phyloP scores from a whole-genome alignment of 768 basidiomycete genomes.

The Pleurotus djamor region DNA sequence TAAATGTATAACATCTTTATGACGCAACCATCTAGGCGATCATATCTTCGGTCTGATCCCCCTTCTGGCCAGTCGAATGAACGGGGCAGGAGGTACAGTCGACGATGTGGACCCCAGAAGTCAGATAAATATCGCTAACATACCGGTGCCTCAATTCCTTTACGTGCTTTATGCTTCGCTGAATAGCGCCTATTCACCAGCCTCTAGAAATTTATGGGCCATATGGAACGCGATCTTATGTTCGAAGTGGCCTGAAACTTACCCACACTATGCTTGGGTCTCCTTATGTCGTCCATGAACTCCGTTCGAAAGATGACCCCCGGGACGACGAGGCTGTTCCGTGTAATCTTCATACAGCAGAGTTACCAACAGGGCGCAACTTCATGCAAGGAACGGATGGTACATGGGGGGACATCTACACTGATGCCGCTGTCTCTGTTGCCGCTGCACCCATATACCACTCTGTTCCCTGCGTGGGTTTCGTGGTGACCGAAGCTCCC shows the following conservation, averaged over 20 bases:
- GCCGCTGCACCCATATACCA: slow-evolving; percentile 79
- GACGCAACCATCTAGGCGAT: slow-evolving; percentile 50
- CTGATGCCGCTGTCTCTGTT: slow-evolving; percentile 53
- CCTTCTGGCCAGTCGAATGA: slow-evolving; percentile 64
- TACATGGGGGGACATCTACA: slow-evolving; percentile 66
- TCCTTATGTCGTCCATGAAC: slow-evolving; percentile 82
- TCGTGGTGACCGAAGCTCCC: slow-evolving; percentile 66
- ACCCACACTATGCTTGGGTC: slow-evolving; percentile 66
- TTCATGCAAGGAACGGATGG: slow-evolving; percentile 54
- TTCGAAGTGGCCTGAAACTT: slow-evolving; percentile 65
- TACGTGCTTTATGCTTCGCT: neutral
- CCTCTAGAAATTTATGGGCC: slow-evolving; percentile 86
- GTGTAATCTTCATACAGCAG: slow-evolving; percentile 47
- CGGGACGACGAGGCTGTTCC: slow-evolving; percentile 43
- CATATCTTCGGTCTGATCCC: slow-evolving; percentile 79
- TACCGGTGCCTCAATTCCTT: slow-evolving; percentile 6
- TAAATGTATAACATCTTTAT: neutral
- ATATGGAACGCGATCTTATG: slow-evolving; percentile 76
- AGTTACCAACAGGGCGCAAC: slow-evolving; percentile 61
- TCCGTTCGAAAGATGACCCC: slow-evolving; percentile 64
- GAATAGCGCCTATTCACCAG: slow-evolving; percentile 29
- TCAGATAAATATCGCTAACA: slow-evolving; percentile 29
- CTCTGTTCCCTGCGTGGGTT: slow-evolving; percentile 81
- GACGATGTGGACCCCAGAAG: slow-evolving; percentile 59
- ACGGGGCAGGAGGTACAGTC: slow-evolving; percentile 69